Conservation (phyloP, 169 alveolate species). For the Cryptosporidium meleagridis region DNA sequence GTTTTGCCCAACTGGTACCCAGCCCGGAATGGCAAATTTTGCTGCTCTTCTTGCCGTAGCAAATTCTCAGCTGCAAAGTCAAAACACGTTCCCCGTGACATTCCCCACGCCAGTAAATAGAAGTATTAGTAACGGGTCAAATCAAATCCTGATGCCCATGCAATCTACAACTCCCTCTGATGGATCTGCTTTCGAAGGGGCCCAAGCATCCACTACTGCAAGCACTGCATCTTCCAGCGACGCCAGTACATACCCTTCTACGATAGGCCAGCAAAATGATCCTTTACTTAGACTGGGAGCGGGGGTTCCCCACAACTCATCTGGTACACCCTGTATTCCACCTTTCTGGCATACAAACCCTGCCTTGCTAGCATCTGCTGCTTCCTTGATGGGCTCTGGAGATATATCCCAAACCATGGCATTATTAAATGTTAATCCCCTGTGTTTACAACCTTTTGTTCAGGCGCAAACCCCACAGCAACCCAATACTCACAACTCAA, state of each 20-base stretch:
- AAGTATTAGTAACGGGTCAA: constrained; percentile 1
- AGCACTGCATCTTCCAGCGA: constrained; percentile 11
- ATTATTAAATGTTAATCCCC: constrained; percentile 1
- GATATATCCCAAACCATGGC: constrained; percentile 56
- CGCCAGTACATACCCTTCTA: background rate
- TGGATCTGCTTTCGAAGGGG: constrained; percentile 63
- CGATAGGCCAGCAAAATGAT: constrained; percentile 13
- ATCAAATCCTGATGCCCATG: constrained; percentile 30
- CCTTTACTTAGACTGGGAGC: constrained; percentile 1
- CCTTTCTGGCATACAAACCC: constrained; percentile 54
- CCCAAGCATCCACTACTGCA: constrained; percentile 35
- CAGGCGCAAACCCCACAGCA: constrained; percentile 9
- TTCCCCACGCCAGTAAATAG: constrained; percentile 47
- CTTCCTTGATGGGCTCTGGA: constrained; percentile 22
- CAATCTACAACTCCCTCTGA: constrained; percentile 72
- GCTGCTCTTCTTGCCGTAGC: constrained; percentile 71
- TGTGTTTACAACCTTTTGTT: constrained; percentile 16
- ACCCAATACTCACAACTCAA: background rate
- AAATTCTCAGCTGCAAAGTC: constrained; percentile 33
- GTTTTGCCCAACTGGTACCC: constrained; percentile 25
- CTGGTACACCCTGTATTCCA: constrained; percentile 21
- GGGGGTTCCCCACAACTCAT: background rate
- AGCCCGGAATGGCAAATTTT: constrained; percentile 36
- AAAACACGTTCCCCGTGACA: background rate
- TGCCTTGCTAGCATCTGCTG: constrained; percentile 26